Evolutionary conservation across 805 yeast genomes (phyloP), one percentile per base, ranked within the genome.

Genomic region (Phaffomyces opuntiae): DNA sequence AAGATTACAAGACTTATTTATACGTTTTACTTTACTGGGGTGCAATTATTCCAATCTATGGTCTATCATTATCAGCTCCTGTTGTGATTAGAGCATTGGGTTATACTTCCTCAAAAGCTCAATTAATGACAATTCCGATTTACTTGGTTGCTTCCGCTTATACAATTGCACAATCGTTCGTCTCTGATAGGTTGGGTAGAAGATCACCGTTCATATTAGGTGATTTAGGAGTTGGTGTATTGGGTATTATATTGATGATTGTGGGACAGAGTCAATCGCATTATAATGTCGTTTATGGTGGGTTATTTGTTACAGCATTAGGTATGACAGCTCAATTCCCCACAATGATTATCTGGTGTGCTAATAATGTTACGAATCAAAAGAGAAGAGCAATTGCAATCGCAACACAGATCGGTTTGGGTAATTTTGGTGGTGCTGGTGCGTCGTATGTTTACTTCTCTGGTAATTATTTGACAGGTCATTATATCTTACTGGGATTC

Each of bases 111-210:
- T 58, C 69, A 6, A 55, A 51, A 21, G 68, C 75, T 0, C 75
- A 72, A 53, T 58, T 69, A 27, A 54, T 72, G 69, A 63, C 74
- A 2, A 66, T 69, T 25, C 75, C 75, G 2, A 59, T 69, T 3
- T 70, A 70, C 50, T 52, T 64, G 16, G 61, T 60, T 16, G 69
- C 69, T 4, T 62, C 67, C 2, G 47, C 59, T 9, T 49, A 51
- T 26, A 53, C 66, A 7, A 51, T 66, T 8, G 36, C 43, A 2
- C 63, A 58, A 32, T 63, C 67, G 1, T 57, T 51, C 24, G 36
- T 56, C 4, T 54, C 64, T 7, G 67, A 63, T 43, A 45, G 48
- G 19, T 45, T 51, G 17, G 67, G 68, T 2, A 41, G 49, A 17
- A 56, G 69, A 42, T 61, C 65, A 2, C 66, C 67, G 12, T 66